Evolutionary conservation across 257 asterid species (phyloP).

Genomic region (Phtheirospermum japonicum): DNA sequence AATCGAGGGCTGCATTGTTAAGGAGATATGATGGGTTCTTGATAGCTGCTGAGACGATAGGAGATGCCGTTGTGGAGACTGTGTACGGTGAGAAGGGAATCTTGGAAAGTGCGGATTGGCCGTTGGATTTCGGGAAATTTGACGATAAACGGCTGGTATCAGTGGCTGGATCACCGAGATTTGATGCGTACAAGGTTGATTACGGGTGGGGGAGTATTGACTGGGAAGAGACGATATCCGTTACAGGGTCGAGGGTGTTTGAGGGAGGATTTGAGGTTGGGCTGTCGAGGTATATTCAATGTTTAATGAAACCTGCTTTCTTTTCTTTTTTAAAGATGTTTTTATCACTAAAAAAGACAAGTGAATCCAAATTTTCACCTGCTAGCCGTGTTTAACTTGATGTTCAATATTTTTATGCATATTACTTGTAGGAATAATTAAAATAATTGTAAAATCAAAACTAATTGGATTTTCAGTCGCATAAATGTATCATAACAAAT

Average conservation of each 20-base stretch:
- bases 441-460: no score
- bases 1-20: conserved; percentile 12
- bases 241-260: conserved; percentile 30
- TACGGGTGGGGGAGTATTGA: conserved; percentile 37
- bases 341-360: no score
- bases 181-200: conserved; percentile 35
- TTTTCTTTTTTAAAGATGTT: no score
- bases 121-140: not conserved
- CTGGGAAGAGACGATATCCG: conserved; percentile 33
- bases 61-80: conserved; percentile 23
- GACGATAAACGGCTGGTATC: not conserved
- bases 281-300: conserved; percentile 30
- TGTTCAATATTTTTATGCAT: no score
- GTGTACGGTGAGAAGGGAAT: conserved; percentile 23
- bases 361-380: no score
- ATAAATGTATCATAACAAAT: no score
- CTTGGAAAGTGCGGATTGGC: conserved; percentile 29
- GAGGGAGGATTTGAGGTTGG: conserved; percentile 50
- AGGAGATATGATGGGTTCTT: conserved; percentile 29
- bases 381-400: no score
- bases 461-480: no score
- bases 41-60: conserved; percentile 29
- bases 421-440: not conserved
- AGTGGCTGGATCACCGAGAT: conserved; percentile 46
- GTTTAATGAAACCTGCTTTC: no score